Base-by-base conservation (phyloP, 768 basidiomycete genomes). In the Amanita rubescens region DNA sequence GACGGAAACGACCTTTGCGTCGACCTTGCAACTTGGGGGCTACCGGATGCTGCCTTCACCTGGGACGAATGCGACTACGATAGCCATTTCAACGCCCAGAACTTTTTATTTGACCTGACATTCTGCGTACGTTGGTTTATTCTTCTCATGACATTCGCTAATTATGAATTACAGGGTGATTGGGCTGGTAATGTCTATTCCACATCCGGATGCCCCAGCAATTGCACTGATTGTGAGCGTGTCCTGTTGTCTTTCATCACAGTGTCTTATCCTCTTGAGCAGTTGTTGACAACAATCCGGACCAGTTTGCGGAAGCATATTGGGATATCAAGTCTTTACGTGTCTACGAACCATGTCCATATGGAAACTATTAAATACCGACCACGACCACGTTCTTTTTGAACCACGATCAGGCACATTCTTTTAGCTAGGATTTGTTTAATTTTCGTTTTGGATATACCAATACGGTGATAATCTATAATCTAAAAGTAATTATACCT, bases 271-370 rank as follows among this genome's bases (percentile, higher is more conserved):
- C 17, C 33, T 37, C 3, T 24, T 49, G 38, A 47, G 2, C 49
- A 84, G 82, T 74, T 58, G 85, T 87, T 27, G 65, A 80, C 63
- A 75, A 79, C 55, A 75, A 82, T 58, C 85, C 87, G 0, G 54
- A 60, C 5, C 75, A 72, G 11, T 88, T 88, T 66, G 37, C 55
- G 10, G 71, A 84, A 15, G 83, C 87, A 1, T 88, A 82, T 65
- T 90, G 85, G 84, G 80, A 79, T 57, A 73, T 90, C 64, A 78
- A 80, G 59, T 74, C 76, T 15, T 64, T 88, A 32, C 72, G 75
- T 30, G 71, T 86, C 14, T 89, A 85, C 60, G 70, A 67, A 25
- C 43, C 27, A 3, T 17, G 9, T 27, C n/a, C 15, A 8, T 9
- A n/a, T 15, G 44, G n/a, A n/a, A 30, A 30, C 25, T 14, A 12